A percentile compares a stretch with the other conserved stretches of the same genome.
These are phyloP conservation scores for Pseudocercospora fijiensis DNA, from an alignment of 2,329 filamentous ascomycete genomes.

Conservation along the genomic window DNA sequence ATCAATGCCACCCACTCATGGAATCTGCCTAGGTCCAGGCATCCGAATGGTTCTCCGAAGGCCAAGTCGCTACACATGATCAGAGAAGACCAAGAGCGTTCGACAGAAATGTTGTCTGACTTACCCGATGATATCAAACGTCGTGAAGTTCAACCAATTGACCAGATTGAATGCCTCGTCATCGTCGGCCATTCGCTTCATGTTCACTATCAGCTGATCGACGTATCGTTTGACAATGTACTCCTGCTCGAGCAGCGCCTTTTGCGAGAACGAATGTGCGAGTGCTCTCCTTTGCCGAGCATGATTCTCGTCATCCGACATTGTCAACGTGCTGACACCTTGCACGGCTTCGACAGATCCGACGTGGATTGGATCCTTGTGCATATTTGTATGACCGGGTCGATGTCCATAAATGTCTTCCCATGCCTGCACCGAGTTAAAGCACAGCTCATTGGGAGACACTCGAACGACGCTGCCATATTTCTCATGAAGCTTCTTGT, in stretches of 20 bases:
- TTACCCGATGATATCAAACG: conserved; percentile 28
- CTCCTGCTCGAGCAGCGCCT: conserved; percentile 44
- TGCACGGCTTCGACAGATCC: conserved; percentile 38
- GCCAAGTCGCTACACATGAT: conserved; percentile 18
- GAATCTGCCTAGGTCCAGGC: conserved; percentile 34
- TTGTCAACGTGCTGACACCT: conserved; percentile 33
- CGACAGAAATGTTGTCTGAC: conserved; percentile 16
- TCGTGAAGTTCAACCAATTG: conserved; percentile 38
- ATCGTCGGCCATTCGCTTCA: conserved; percentile 33
- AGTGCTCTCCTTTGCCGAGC: conserved; percentile 41
- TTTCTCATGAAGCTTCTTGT: conserved; percentile 43
- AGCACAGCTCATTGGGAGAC: conserved; percentile 50
- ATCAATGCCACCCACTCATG: conserved; percentile 38
- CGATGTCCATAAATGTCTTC: conserved; percentile 44
- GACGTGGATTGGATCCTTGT: conserved; percentile 40
- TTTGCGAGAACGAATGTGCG: conserved; percentile 44
- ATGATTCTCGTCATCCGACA: conserved; percentile 42
- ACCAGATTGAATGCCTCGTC: conserved; percentile 25
- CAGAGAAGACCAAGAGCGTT: not conserved
- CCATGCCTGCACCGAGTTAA: conserved; percentile 43
- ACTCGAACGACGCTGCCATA: conserved; percentile 52
- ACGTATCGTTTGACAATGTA: conserved; percentile 41
- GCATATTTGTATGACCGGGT: conserved; percentile 37
- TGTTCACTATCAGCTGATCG: conserved; percentile 39
- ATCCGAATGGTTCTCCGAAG: conserved; percentile 32